phyloP scores from a whole-genome alignment of 257 asterid genomes.

The Gynochthodes officinalis region DNA sequence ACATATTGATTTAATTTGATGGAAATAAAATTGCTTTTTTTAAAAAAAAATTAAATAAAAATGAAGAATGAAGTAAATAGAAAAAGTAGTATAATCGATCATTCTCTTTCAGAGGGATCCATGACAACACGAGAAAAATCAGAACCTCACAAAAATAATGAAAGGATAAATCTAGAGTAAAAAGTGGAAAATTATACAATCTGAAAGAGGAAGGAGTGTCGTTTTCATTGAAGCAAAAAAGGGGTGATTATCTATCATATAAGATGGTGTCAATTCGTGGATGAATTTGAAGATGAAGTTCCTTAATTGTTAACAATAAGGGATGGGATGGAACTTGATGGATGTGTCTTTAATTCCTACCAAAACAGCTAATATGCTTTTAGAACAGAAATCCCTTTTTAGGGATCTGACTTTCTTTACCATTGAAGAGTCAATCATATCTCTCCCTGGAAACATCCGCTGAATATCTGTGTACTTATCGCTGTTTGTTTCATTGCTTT shows the following conservation, averaged over 20 bases:
- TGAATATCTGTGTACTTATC: conserved; percentile 22
- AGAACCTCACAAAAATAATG: neutral
- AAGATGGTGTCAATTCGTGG: neutral
- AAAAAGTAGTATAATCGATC: no score
- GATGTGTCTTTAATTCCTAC: neutral
- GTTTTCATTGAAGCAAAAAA: neutral
- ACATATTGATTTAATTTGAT: no score
- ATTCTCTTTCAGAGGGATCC: no score
- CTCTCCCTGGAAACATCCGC: conserved; percentile 47
- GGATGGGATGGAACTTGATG: neutral
- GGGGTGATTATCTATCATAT: neutral
- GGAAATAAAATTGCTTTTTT: no score
- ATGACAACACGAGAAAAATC: no score
- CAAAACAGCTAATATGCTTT: conserved; percentile 12
- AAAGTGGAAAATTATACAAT: no score
- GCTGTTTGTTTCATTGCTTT: no score
- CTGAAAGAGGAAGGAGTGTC: neutral
- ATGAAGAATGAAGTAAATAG: no score
- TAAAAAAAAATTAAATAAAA: no score
- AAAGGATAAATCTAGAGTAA: neutral
- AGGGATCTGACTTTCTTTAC: conserved; percentile 14
- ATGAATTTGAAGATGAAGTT: neutral
- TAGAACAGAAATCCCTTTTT: conserved; percentile 9
- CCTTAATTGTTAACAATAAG: neutral
- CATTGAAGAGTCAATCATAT: conserved; percentile 25